Evolutionary conservation across 306 rosid genomes (phyloP), one percentile per base, ranked within the genome.

Genomic region (Abrus precatorius): DNA sequence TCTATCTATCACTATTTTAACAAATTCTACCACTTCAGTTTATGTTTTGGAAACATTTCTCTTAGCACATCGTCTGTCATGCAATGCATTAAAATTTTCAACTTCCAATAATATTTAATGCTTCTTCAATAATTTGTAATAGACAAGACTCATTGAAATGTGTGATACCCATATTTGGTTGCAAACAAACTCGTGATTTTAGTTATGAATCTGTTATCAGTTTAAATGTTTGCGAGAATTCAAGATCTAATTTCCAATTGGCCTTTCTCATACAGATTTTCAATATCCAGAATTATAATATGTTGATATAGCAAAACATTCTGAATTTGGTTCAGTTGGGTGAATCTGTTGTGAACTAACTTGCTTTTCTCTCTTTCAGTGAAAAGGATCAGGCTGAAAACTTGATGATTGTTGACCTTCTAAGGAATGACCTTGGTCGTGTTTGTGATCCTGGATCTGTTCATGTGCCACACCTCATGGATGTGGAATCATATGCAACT

Each of bases 341-440:
- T 60, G 80, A 86, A 40, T 48, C 61, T 86, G 27, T 57, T 45
- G 43, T 77, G 78, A 66, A 38, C 80, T 78, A 9, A 64, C 57
- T 62, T 20, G 56, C 38, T 61, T 36, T 7, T 49, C 66, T 53
- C 72, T 55, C 49, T 77, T 78, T 60, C 90, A 96, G 98, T 69
- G 98, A 96, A 87, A 96, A 96, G 89, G 97, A 96, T 67, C 99
- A 90, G 80, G 93, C 99, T 30, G 98, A 95, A 85, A 95, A 95
- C 89, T 81, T 95, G 82, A 95, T 95, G 99, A 95, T 95, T 48
- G 98, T 95, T 60, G 99, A 95, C 80, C 99, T 95, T 79, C 91
- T 93, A 69, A 93, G 99, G 86, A 95, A 95, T 69, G 99, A 95
- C 92, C 98, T 95, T 27, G 98, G 99, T 12, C 94, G 94, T 34